phyloP scores from a whole-genome alignment of 1,284 basidiomycete genomes.

The Leccinum angustisporum region DNA sequence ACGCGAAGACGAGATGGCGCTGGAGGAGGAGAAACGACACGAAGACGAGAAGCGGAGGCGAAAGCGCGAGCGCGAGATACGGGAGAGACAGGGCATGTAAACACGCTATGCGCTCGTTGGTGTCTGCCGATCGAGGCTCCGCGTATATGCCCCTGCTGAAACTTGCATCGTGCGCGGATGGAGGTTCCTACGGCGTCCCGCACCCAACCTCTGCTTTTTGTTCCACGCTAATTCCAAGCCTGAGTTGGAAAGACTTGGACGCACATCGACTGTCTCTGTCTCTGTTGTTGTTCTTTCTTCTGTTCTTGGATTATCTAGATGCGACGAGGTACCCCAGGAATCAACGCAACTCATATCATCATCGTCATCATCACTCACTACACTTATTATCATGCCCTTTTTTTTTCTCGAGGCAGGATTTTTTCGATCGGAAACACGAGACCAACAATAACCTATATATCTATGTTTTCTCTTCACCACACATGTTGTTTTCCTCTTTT shows the following conservation, averaged over 20 bases:
- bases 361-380: background rate
- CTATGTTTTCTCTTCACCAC: background rate
- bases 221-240: background rate
- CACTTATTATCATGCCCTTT: background rate
- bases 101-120: background rate
- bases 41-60: conserved; percentile 73
- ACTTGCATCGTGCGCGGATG: background rate
- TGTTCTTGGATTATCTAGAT: conserved; percentile 21
- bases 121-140: background rate
- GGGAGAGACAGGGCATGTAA: conserved; percentile 27
- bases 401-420: background rate
- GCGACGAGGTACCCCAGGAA: conserved; percentile 12
- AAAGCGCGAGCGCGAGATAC: conserved; percentile 46
- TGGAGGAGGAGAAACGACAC: conserved; percentile 62
- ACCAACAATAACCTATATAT: background rate
- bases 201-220: background rate
- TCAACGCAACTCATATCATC: background rate
- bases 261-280: background rate
- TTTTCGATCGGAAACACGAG: background rate
- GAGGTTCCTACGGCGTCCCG: background rate
- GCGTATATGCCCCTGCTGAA: background rate
- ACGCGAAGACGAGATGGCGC: conserved; percentile 61
- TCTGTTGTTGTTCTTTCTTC: background rate
- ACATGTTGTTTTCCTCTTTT: background rate
- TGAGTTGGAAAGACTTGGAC: background rate